Percentiles rank a stretch among this genome's conserved stretches.
phyloP scores from a whole-genome alignment of 2,329 filamentous ascomycete species.

The Phaeoacremonium minimum region DNA sequence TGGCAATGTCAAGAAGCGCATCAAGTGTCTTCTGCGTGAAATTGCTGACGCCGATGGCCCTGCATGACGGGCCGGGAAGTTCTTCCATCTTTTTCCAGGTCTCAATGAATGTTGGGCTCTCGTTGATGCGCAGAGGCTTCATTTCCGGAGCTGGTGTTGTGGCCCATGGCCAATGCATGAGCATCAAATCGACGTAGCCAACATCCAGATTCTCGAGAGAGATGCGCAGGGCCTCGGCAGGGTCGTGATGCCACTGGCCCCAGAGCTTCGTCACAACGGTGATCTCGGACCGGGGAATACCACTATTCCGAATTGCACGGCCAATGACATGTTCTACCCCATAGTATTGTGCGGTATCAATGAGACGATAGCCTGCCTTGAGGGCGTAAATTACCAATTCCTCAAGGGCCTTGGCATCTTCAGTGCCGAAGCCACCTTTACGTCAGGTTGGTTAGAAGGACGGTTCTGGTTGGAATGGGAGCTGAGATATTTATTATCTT shows the following conservation, averaged over 20 bases:
- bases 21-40: slow-evolving; percentile 64
- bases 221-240: slow-evolving; percentile 17
- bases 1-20: slow-evolving; percentile 53
- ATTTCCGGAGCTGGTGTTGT: slow-evolving; percentile 29
- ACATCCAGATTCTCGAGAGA: slow-evolving; percentile 40
- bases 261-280: slow-evolving; percentile 25
- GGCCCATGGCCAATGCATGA: slow-evolving; percentile 43
- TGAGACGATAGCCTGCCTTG: slow-evolving; percentile 21
- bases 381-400: slow-evolving; percentile 21
- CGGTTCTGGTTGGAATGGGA: no score
- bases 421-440: no score
- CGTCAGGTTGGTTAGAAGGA: no score
- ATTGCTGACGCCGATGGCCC: slow-evolving; percentile 66
- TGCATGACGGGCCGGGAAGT: slow-evolving; percentile 43
- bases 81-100: slow-evolving; percentile 30
- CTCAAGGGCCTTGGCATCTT: no score
- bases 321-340: slow-evolving; percentile 22
- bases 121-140: slow-evolving; percentile 62
- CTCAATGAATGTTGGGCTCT: slow-evolving; percentile 41
- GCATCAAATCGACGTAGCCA: slow-evolving; percentile 53
- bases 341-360: slow-evolving; percentile 23
- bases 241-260: slow-evolving; percentile 17
- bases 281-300: slow-evolving; percentile 26
- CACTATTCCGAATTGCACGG: slow-evolving; percentile 22
- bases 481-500: neutral